phyloP scores from a whole-genome alignment of 2,329 filamentous ascomycete species.

The Monilinia polystroma region DNA sequence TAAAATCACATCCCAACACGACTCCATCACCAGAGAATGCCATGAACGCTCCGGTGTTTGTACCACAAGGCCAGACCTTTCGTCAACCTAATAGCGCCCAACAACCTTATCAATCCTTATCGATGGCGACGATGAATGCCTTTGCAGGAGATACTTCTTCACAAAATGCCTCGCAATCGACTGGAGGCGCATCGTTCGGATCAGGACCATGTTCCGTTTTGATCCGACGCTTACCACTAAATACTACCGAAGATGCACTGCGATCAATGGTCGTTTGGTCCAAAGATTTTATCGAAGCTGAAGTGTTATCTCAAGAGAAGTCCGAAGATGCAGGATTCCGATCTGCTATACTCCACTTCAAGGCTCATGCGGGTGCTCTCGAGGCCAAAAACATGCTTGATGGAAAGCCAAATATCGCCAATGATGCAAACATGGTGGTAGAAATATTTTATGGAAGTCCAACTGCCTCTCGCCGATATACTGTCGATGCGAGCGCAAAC shows the following conservation, averaged over 20 bases:
- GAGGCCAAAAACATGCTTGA: constrained; percentile 59
- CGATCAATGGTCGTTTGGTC: constrained; percentile 59
- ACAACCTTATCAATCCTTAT: constrained; percentile 37
- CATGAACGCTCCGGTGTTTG: constrained; percentile 40
- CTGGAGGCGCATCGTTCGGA: constrained; percentile 30
- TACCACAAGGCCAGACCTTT: constrained; percentile 38
- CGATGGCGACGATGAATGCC: constrained; percentile 38
- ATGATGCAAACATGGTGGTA: constrained; percentile 54
- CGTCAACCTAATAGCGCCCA: constrained; percentile 37
- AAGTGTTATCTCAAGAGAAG: constrained; percentile 51
- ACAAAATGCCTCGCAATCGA: constrained; percentile 30
- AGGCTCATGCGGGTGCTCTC: constrained; percentile 51
- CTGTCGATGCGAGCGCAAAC: constrained; percentile 50
- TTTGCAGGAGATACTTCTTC: constrained; percentile 34
- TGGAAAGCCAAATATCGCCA: constrained; percentile 53
- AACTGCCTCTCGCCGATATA: constrained; percentile 49
- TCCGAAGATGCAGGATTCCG: constrained; percentile 52
- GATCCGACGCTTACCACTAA: constrained; percentile 54
- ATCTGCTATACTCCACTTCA: constrained; percentile 55
- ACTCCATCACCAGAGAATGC: constrained; percentile 38
- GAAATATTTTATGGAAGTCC: constrained; percentile 51
- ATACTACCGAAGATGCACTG: constrained; percentile 54
- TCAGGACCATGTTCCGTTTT: constrained; percentile 46
- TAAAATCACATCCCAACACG: constrained; percentile 31
- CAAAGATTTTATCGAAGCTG: constrained; percentile 52